Base-by-base conservation (phyloP, 2,329 filamentous ascomycete species). In the Aspergillus neotritici region DNA sequence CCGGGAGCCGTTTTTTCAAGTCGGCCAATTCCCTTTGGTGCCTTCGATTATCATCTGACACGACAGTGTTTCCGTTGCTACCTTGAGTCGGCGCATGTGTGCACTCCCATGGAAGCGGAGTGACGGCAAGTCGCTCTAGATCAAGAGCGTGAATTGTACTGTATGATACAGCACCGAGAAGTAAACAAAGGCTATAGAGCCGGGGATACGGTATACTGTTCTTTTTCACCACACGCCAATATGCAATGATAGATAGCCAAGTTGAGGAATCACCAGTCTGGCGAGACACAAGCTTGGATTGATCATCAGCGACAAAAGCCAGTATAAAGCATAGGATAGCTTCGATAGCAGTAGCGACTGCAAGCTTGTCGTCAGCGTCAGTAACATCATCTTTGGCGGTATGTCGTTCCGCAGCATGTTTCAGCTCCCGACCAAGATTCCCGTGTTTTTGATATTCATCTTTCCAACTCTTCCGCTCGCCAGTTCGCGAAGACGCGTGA, bases 181-280 rank as follows among this genome's bases (percentile, higher is more conserved):
- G 61, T 14, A 64, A 53, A 38, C 66, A 69, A n/a, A 76, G 60
- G 25, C 66, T 69, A 43, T 69, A 56, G 11, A 76, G 59, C 17
- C 64, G 63, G 5, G 65, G 64, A 40, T 67, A 71, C 15, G 61
- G 52, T 15, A 53, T 51, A 14, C 65, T 67, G 31, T 64, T 63
- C 40, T 60, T 61, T 45, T 59, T 62, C 21, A 75, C 66, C 35
- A 69, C 71, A 21, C 65, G 61, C 66, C 72, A 72, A 42, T 75
- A 73, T 14, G 66, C 61, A 12, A 75, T 56, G 16, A 74, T 71
- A 15, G 67, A 69, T 17, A 67, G 59, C 75, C 75, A 77, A 31
- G 60, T 63, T 2, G 63, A 58, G 10, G 65, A 67, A 39, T 68
- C 64, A 10, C 61, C 66, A 25, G 62, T 44, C 55, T 66, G 64